Evolutionary conservation across 805 yeast species (phyloP).

Genomic region (Candida glaebosa): DNA sequence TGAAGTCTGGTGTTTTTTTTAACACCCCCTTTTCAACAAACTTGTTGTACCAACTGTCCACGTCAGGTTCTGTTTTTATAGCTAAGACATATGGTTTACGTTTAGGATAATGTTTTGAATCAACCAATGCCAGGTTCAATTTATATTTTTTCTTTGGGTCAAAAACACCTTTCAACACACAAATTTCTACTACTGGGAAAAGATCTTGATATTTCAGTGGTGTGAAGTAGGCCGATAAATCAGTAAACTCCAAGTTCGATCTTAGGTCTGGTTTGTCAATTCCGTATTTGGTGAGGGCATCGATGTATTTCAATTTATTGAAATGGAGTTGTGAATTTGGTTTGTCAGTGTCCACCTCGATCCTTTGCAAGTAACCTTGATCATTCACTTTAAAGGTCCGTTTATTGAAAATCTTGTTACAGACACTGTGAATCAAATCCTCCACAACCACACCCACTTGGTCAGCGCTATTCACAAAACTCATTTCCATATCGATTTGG

Average conservation of each 20-base stretch:
- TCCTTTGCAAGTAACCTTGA: constrained; percentile 26
- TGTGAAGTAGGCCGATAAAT: constrained; percentile 41
- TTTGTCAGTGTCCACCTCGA: constrained; percentile 10
- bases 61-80: constrained; percentile 41
- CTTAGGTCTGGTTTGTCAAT: constrained; percentile 94
- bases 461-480: constrained; percentile 66
- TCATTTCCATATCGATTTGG: constrained; percentile 94
- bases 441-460: constrained; percentile 65
- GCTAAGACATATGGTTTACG: constrained; percentile 59
- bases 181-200: constrained; percentile 73
- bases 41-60: constrained; percentile 41
- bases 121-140: constrained; percentile 37
- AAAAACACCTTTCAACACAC: constrained; percentile 56
- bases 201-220: constrained; percentile 27
- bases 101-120: constrained; percentile 43
- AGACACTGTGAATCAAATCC: constrained; percentile 48
- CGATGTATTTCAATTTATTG: constrained; percentile 54
- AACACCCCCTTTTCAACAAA: constrained; percentile 30
- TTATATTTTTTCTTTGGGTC: constrained; percentile 19
- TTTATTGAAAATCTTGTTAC: constrained; percentile 46
- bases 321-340: constrained; percentile 14
- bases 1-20: constrained; percentile 11
- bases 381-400: constrained; percentile 37
- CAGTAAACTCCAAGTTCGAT: constrained; percentile 48
- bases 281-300: constrained; percentile 74